Evolutionary conservation across 208 protist genomes (phyloP).

Genomic region (Trichomonas vaginalis): DNA sequence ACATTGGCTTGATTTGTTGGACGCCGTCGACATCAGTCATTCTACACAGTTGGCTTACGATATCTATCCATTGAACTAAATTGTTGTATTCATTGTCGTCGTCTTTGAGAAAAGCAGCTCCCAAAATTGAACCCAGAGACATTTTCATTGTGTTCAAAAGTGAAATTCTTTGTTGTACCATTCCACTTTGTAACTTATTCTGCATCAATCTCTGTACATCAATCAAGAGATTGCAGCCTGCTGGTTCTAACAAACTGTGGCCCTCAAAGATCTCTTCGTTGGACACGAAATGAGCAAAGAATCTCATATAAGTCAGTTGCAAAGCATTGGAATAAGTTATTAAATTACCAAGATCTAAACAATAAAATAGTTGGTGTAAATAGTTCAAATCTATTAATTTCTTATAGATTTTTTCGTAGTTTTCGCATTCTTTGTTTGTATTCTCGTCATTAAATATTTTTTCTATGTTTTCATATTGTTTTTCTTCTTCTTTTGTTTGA

Average conservation of each 20-base stretch:
- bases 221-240: neutral
- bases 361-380: neutral
- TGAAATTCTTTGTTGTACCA: neutral
- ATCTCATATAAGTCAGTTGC: neutral
- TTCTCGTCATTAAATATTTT: too few relatives aligned
- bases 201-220: neutral
- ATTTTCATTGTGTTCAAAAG: neutral
- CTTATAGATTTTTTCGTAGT: neutral
- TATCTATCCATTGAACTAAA: neutral
- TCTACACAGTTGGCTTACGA: neutral
- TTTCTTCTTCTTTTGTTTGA: too few relatives aligned
- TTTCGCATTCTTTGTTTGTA: neutral
- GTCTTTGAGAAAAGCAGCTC: neutral
- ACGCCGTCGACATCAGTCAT: neutral
- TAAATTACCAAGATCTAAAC: neutral
- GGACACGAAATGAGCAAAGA: neutral
- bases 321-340: neutral
- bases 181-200: neutral
- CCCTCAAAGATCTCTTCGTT: neutral
- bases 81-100: neutral
- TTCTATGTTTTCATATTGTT: too few relatives aligned
- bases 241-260: neutral
- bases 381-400: neutral
- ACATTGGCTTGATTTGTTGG: neutral
- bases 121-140: neutral